These are phyloP conservation scores for Marasmius sp. DNA, from an alignment of 1,284 basidiomycete species.

Conservation along the genomic window DNA sequence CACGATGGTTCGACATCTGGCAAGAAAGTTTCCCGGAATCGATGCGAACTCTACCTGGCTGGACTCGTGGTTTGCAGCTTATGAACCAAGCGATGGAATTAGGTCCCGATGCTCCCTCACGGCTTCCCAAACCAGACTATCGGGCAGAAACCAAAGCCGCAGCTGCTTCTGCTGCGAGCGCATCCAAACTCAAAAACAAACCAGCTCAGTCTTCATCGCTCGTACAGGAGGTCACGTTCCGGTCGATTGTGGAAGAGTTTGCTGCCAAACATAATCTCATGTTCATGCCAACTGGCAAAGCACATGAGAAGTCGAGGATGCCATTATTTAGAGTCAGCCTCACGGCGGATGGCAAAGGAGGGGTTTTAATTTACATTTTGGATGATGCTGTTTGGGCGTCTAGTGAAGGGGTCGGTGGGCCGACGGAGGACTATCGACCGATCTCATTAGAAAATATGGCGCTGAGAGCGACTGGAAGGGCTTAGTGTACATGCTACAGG, in stretches of 20 bases:
- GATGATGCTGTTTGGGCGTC: conserved; percentile 89
- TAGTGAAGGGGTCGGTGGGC: conserved; percentile 35
- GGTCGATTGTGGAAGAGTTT: conserved; percentile 86
- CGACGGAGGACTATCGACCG: conserved; percentile 58
- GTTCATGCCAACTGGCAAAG: conserved; percentile 83
- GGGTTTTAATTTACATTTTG: conserved; percentile 79
- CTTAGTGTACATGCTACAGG: neutral
- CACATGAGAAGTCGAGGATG: conserved; percentile 82
- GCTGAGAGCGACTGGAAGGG: conserved; percentile 46
- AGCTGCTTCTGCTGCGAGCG: conserved; percentile 17
- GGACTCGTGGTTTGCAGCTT: conserved; percentile 82
- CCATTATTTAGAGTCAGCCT: conserved; percentile 82
- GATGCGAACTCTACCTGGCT: conserved; percentile 73
- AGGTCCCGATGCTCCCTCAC: conserved; percentile 68
- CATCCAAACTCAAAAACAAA: conserved; percentile 14
- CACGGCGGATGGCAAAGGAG: conserved; percentile 80
- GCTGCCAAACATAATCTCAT: conserved; percentile 84
- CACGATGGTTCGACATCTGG: conserved; percentile 92
- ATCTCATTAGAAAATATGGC: conserved; percentile 72
- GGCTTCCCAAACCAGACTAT: conserved; percentile 66
- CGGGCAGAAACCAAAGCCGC: conserved; percentile 36
- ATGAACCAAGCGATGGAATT: conserved; percentile 92
- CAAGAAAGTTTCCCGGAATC: conserved; percentile 75
- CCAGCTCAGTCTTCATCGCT: conserved; percentile 45
- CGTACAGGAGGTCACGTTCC: conserved; percentile 85